phyloP scores from a whole-genome alignment of 441 rosid genomes.

The Euphorbia celastroides region DNA sequence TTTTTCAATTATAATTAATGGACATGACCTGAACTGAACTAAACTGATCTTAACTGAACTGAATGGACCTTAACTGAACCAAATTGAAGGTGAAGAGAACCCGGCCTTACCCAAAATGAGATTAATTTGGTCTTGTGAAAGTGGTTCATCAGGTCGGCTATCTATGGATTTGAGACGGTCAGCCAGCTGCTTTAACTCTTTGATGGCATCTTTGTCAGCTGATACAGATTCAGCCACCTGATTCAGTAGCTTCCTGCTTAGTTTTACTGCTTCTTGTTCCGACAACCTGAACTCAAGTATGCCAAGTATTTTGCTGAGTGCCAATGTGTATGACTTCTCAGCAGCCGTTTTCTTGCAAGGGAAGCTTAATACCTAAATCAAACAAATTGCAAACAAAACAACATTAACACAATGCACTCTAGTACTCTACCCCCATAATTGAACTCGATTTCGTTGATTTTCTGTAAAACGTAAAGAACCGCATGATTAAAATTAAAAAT shows the following conservation, averaged over 20 bases:
- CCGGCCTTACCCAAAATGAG: slow-evolving; percentile 48
- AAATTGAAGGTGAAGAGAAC: slow-evolving; percentile 11
- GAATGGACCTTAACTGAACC: too few species aligned
- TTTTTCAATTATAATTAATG: too few species aligned
- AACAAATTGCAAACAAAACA: too few species aligned
- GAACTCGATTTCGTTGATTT: neutral
- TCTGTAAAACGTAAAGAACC: neutral
- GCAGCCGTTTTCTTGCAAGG: slow-evolving; percentile 67
- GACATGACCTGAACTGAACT: too few species aligned
- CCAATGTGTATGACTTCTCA: slow-evolving; percentile 71
- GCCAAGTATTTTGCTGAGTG: slow-evolving; percentile 64
- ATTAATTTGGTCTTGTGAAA: slow-evolving; percentile 52
- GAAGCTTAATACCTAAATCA: slow-evolving; percentile 56
- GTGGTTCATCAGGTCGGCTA: slow-evolving; percentile 45
- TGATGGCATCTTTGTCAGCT: slow-evolving; percentile 63
- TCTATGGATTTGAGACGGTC: slow-evolving; percentile 58
- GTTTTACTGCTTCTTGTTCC: slow-evolving; percentile 56
- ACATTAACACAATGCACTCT: too few species aligned
- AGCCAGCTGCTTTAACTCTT: slow-evolving; percentile 58
- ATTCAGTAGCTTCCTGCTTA: slow-evolving; percentile 58
- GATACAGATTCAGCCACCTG: slow-evolving; percentile 38
- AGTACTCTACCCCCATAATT: too few species aligned
- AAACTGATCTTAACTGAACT: too few species aligned
- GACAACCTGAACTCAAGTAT: slow-evolving; percentile 50
- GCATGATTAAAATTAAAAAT: neutral